phyloP scores from a whole-genome alignment of 805 yeast species.

The Yamadazyma kitorensis region DNA sequence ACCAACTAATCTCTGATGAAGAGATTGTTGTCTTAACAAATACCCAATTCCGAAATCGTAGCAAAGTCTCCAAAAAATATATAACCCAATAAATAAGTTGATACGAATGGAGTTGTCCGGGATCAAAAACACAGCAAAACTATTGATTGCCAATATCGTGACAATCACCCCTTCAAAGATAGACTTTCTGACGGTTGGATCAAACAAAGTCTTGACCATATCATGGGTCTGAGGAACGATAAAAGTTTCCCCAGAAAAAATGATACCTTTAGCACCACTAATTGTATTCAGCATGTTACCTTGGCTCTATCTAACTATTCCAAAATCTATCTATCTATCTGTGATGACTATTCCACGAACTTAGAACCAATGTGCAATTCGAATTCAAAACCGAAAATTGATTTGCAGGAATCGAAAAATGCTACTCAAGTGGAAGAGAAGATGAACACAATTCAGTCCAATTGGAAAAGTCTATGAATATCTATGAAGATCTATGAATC shows the following conservation, averaged over 20 bases:
- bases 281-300: constrained; percentile 18
- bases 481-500: too few relatives aligned
- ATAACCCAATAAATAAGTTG: constrained; percentile 49
- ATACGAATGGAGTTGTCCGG: constrained; percentile 23
- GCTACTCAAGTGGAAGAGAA: too few relatives aligned
- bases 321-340: too few relatives aligned
- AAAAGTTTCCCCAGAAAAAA: constrained; percentile 44
- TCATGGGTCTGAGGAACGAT: constrained; percentile 68
- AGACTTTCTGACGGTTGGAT: constrained; percentile 70
- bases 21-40: constrained; percentile 64
- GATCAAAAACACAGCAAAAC: constrained; percentile 30
- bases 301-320: too few relatives aligned
- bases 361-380: too few relatives aligned
- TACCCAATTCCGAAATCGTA: constrained; percentile 82
- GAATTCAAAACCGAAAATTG: too few relatives aligned
- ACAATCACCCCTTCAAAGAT: constrained; percentile 62
- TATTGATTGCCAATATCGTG: constrained; percentile 25
- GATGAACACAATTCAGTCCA: too few relatives aligned
- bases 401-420: too few relatives aligned
- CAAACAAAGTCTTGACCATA: constrained; percentile 78
- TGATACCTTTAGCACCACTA: constrained; percentile 39
- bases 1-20: constrained; percentile 49
- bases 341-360: too few relatives aligned
- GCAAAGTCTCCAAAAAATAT: constrained; percentile 69
- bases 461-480: too few relatives aligned